phyloP scores from a whole-genome alignment of 345 rosid genomes.

The Jatropha curcas region DNA sequence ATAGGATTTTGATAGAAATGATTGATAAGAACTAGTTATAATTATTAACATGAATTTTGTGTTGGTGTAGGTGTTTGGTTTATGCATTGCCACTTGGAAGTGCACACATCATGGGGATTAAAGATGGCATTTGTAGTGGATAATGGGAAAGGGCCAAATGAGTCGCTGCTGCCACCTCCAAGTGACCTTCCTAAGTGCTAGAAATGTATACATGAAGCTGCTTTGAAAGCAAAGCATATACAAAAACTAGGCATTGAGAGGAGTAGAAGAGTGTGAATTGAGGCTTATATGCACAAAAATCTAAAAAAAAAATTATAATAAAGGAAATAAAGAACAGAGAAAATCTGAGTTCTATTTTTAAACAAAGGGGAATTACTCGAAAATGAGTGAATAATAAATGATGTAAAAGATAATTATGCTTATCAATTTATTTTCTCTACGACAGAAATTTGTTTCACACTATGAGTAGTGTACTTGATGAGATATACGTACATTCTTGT shows the following conservation, averaged over 20 bases:
- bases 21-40: too few species aligned
- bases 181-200: slow-evolving; percentile 37
- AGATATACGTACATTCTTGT: neutral
- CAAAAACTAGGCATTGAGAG: neutral
- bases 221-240: neutral
- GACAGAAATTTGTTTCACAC: neutral
- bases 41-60: too few species aligned
- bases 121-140: slow-evolving; percentile 48
- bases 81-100: slow-evolving; percentile 47
- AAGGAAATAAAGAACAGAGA: neutral
- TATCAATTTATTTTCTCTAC: neutral
- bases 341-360: neutral
- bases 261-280: neutral
- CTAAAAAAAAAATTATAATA: too few species aligned
- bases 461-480: neutral
- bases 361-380: slow-evolving; percentile 2
- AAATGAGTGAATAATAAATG: slow-evolving; percentile 9
- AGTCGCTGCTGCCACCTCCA: slow-evolving; percentile 41
- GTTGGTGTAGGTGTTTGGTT: slow-evolving; percentile 39
- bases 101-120: slow-evolving; percentile 47
- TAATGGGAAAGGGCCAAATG: slow-evolving; percentile 38
- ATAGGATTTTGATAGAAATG: too few species aligned
- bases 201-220: neutral
- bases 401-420: neutral
- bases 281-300: neutral